Evolutionary conservation across 129 eudicot species (phyloP), one percentile per base, ranked within the genome.

Genomic region (Helianthus annuus): DNA sequence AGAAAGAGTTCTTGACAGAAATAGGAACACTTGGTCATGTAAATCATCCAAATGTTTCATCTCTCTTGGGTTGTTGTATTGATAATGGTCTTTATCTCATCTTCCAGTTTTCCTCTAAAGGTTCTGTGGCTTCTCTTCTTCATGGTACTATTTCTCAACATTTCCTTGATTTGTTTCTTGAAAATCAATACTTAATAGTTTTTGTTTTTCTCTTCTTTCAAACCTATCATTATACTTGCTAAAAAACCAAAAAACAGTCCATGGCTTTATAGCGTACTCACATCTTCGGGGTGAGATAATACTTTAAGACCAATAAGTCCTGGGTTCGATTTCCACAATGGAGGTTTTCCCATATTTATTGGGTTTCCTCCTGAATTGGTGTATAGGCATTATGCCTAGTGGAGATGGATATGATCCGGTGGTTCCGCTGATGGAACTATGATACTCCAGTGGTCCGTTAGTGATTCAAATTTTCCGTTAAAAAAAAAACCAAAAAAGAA

Each of bases 1-100:
- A 94, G 66, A 90, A 87, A 76, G 99, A 94, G 66, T 90, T 94
- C 62, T 84, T 94, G 87, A 88, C 96, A 68, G 99, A 94, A 73
- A 90, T 94, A 69, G 99, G 99, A 54, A 94, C 99, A 60, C 78
- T 94, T 19, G 97, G 96, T 24, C 99, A 94, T 82, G 99, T 86
- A 64, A 82, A 72, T 40, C 99, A 94, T 71, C 96, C 97, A 14
- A 90, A 94, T 83, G 99, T 90, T 7, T 86, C 96, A 19, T 75
- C 99, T 36, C 87, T 94, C 15, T 78, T 90, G 61, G 99, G 99
- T 9, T 94, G 99, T 83, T 94, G 99, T 73, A 77, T 94, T 74
- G 99, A 94, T 66, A 94, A 82, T 79, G 99, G 99, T 34, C 97
- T 94, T 68, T 90, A 86, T 78, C 93, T 94, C 77, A 83, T 94